Conservation (phyloP, 805 yeast species). For the Lachancea cidri region DNA sequence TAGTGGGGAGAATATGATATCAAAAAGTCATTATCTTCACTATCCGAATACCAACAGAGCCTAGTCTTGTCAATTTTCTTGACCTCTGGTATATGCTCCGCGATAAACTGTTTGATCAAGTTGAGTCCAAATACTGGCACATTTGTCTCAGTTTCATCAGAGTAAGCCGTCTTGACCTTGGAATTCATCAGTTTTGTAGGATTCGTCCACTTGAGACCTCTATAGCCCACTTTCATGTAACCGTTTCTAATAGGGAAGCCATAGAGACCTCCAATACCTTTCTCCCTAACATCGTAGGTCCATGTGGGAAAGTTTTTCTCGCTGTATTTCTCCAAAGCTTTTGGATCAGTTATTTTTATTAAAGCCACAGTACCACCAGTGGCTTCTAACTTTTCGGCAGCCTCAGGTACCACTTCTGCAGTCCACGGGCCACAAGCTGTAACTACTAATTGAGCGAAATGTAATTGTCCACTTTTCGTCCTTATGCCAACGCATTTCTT, state of each 20-base stretch:
- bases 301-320: slow-evolving; percentile 25
- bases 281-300: slow-evolving; percentile 29
- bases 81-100: slow-evolving; percentile 26
- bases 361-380: slow-evolving; percentile 31
- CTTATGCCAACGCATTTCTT: slow-evolving; percentile 23
- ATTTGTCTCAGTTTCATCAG: slow-evolving; percentile 20
- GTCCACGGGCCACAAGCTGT: slow-evolving; percentile 34
- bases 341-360: slow-evolving; percentile 19
- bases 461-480: slow-evolving; percentile 27
- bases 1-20: slow-evolving; percentile 33
- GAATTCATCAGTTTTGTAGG: slow-evolving; percentile 20
- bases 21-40: slow-evolving; percentile 33
- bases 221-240: slow-evolving; percentile 28
- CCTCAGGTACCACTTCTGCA: slow-evolving; percentile 29
- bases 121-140: slow-evolving; percentile 29
- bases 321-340: slow-evolving; percentile 17
- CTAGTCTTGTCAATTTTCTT: slow-evolving; percentile 20
- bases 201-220: slow-evolving; percentile 32
- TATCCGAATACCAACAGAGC: slow-evolving; percentile 36
- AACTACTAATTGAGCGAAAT: slow-evolving; percentile 24
- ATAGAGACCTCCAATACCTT: slow-evolving; percentile 30
- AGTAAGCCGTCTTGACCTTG: slow-evolving; percentile 23
- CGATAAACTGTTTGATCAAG: slow-evolving; percentile 23
- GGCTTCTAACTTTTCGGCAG: slow-evolving; percentile 25
- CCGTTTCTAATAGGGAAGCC: slow-evolving; percentile 31